phyloP scores from a whole-genome alignment of 1,284 basidiomycete species.

The Gymnopus androsaceus region DNA sequence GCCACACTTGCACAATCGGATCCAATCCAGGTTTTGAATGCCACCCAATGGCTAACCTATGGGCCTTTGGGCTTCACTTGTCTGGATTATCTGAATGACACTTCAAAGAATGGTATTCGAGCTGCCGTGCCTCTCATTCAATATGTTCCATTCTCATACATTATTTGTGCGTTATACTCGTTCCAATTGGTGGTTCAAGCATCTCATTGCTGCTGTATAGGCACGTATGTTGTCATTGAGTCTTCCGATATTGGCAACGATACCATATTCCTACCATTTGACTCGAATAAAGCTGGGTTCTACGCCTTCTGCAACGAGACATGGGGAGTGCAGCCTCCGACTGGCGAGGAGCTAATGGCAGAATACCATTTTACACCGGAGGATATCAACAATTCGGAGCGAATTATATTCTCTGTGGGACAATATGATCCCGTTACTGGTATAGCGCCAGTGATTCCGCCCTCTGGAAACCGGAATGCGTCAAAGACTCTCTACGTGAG shows the following conservation, averaged over 20 bases:
- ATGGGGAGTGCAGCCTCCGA: neutral
- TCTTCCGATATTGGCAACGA: neutral
- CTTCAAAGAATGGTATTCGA: too few species aligned
- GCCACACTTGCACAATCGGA: neutral
- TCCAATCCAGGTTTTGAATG: conserved; percentile 1
- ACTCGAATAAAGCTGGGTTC: neutral
- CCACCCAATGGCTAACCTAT: neutral
- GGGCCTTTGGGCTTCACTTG: neutral
- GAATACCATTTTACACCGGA: neutral
- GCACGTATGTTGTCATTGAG: neutral
- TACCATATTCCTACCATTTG: neutral
- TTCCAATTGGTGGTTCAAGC: too few species aligned
- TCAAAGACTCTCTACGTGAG: neutral
- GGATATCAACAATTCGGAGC: neutral
- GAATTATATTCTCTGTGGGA: neutral
- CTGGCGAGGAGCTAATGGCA: neutral
- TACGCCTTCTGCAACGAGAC: neutral
- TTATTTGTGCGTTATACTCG: too few species aligned
- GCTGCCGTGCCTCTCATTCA: too few species aligned
- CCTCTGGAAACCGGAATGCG: neutral
- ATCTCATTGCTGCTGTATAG: too few species aligned
- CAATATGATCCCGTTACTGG: neutral
- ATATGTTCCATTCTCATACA: too few species aligned
- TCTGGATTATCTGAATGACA: neutral
- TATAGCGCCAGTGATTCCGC: neutral